Base-by-base conservation (phyloP, 495 filamentous ascomycete species). In the Hapsidospora chrysogenum region DNA sequence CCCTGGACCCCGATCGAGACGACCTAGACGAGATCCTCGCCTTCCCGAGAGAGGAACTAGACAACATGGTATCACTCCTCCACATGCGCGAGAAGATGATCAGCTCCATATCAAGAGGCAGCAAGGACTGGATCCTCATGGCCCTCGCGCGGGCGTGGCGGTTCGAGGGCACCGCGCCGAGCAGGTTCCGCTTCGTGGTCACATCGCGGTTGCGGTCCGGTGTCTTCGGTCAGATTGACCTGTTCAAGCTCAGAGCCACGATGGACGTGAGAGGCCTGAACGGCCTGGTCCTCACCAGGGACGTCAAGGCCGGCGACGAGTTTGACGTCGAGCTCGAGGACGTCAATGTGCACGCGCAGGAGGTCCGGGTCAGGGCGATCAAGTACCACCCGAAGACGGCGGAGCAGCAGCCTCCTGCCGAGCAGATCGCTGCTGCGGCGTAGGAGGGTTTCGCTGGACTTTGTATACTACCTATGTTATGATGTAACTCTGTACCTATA, bases 101-200 rank as follows among this genome's bases (percentile, higher is more conserved):
- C 5, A 19, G 33, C 21, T 17, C 22, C 14, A 22, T 36, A 16
- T 36, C 33, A 7, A 19, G 33, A 3, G 33, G 33, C 33, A 27
- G n/a, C 13, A 18, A 25, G 16, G 40, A 56, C 44, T 94, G 79
- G 80, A 61, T 69, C 9, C 58, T 68, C 15, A 73, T 77, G 53
- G 69, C 83, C 10, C 59, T 89, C 32, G 70, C 76, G 51, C 79
- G 84, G 19, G 80, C 77, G 4, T 80, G 78, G 60, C 68, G 74
- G 36, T 85, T 81, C 48, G 71, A 86, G 44, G 53, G 53, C 0
- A 23, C 33, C 20, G 17, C 92, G 5, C 84, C 84, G 2, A 47
- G 63, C 18, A 72, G 67, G 1, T 76, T 85, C 41, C 56, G 50
- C 4, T 71, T 77, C 35, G 42, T 58, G 1, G 61, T 78, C 4